phyloP scores from a whole-genome alignment of 2,329 filamentous ascomycete species.

The Exophiala sp. region DNA sequence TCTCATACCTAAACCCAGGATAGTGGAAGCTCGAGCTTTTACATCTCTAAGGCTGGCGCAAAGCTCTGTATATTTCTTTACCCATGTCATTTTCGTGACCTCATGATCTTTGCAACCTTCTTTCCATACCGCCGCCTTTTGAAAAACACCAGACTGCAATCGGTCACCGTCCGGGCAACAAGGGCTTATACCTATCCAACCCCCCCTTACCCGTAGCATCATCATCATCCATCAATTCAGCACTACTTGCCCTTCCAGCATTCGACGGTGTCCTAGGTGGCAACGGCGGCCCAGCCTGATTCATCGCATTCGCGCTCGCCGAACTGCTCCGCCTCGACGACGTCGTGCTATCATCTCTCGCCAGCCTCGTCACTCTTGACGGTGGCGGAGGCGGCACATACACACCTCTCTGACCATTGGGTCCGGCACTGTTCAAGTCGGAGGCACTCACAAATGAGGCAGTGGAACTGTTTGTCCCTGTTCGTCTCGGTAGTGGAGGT shows the following conservation, averaged over 20 bases:
- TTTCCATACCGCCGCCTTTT: too few species aligned
- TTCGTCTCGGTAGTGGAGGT: slow-evolving; percentile 23
- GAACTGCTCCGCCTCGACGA: background rate
- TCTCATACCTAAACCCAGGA: too few species aligned
- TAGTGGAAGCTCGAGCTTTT: too few species aligned
- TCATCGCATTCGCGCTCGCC: background rate
- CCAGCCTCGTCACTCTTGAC: background rate
- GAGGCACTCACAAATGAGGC: slow-evolving; percentile 19
- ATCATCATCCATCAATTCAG: slow-evolving; percentile 11
- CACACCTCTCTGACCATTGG: background rate
- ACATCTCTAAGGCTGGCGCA: too few species aligned
- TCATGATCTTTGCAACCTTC: too few species aligned
- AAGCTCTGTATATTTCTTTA: too few species aligned
- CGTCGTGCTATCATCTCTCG: background rate
- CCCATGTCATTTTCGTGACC: too few species aligned
- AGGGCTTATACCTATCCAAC: slow-evolving; percentile 22
- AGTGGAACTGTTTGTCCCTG: slow-evolving; percentile 20
- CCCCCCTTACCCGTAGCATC: background rate
- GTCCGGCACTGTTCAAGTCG: slow-evolving; percentile 5
- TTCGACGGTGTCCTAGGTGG: slow-evolving; percentile 17
- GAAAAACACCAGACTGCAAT: too few species aligned
- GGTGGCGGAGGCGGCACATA: slow-evolving; percentile 3
- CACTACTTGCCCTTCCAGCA: background rate
- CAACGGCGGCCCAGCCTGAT: slow-evolving; percentile 9
- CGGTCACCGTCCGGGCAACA: slow-evolving; percentile 8